phyloP scores from a whole-genome alignment of 2,329 filamentous ascomycete species.

The Coniochaeta prunicola region DNA sequence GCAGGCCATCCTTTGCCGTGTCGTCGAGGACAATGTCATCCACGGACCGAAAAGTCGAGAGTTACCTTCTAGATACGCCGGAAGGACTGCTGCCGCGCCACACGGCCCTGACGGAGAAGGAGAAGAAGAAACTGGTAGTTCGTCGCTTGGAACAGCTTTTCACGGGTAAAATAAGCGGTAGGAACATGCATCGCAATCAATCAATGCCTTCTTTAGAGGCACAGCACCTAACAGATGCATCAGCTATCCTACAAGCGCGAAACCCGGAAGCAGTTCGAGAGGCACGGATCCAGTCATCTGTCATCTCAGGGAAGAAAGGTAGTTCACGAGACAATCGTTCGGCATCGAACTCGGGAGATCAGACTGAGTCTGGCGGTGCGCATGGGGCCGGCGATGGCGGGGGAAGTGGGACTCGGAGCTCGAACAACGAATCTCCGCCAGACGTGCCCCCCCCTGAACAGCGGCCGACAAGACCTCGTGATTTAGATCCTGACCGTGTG shows the following conservation, averaged over 20 bases:
- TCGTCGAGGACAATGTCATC: slow-evolving; percentile 29
- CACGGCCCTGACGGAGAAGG: slow-evolving; percentile 59
- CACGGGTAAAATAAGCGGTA: slow-evolving; percentile 55
- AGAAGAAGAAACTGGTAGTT: slow-evolving; percentile 72
- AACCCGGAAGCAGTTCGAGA: slow-evolving; percentile 33
- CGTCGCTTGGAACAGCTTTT: slow-evolving; percentile 73
- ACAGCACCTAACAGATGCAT: slow-evolving; percentile 4
- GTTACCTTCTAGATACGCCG: slow-evolving; percentile 66
- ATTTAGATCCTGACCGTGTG: slow-evolving; percentile 70
- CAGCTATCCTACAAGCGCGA: slow-evolving; percentile 4
- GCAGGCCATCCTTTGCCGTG: background rate
- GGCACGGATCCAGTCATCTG: slow-evolving; percentile 34
- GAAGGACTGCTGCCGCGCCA: slow-evolving; percentile 58
- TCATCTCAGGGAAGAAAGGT: slow-evolving; percentile 19
- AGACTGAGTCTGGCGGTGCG: slow-evolving; percentile 31
- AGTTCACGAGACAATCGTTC: slow-evolving; percentile 36
- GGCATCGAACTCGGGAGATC: slow-evolving; percentile 38
- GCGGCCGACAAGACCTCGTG: slow-evolving; percentile 66
- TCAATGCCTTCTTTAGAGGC: slow-evolving; percentile 6
- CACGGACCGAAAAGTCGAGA: slow-evolving; percentile 56
- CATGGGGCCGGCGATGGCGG: slow-evolving; percentile 21
- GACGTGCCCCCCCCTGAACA: slow-evolving; percentile 46
- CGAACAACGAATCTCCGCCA: slow-evolving; percentile 32
- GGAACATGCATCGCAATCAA: slow-evolving; percentile 24
- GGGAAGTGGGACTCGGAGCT: slow-evolving; percentile 17